A percentile compares a stretch with the other conserved stretches of the same genome.
These are phyloP conservation scores for Fusarium poae DNA, from an alignment of 2,329 filamentous ascomycete genomes.

Conservation along the genomic window DNA sequence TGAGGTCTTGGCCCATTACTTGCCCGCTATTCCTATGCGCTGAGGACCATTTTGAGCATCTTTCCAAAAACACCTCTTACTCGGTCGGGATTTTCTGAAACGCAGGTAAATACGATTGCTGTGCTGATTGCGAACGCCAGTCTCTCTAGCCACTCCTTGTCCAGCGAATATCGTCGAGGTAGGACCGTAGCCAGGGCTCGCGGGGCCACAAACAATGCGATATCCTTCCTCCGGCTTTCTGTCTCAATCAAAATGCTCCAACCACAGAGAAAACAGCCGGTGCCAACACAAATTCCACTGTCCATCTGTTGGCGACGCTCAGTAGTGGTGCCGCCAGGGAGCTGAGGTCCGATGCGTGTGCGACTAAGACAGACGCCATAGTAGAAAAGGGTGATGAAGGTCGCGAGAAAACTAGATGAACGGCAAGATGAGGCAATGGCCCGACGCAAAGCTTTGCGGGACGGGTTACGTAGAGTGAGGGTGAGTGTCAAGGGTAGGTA, in stretches of 20 bases:
- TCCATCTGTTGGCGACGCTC: constrained; percentile 66
- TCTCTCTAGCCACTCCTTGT: constrained; percentile 76
- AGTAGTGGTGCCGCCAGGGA: constrained; percentile 68
- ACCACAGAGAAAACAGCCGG: constrained; percentile 81
- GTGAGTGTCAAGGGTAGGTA: constrained; percentile 81
- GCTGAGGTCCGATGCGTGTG: constrained; percentile 76
- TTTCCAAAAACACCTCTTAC: constrained; percentile 78
- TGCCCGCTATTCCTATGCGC: constrained; percentile 48
- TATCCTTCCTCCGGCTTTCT: constrained; percentile 74
- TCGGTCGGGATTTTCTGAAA: constrained; percentile 70
- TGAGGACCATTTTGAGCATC: constrained; percentile 66
- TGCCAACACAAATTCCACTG: constrained; percentile 75
- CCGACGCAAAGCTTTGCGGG: constrained; percentile 60
- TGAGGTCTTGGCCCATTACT: not conserved
- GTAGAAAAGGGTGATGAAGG: constrained; percentile 85
- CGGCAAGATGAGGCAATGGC: constrained; percentile 73
- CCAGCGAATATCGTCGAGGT: constrained; percentile 73
- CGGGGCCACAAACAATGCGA: constrained; percentile 84
- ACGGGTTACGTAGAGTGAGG: constrained; percentile 67
- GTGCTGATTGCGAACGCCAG: constrained; percentile 75
- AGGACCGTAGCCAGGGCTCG: constrained; percentile 80
- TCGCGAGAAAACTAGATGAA: constrained; percentile 81
- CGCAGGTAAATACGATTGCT: constrained; percentile 77
- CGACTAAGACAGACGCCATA: constrained; percentile 85
- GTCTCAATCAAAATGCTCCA: constrained; percentile 85